These are phyloP conservation scores for Stephanodiscus minutulus DNA, from an alignment of 108 stramenopile genomes.

Conservation along the genomic window DNA sequence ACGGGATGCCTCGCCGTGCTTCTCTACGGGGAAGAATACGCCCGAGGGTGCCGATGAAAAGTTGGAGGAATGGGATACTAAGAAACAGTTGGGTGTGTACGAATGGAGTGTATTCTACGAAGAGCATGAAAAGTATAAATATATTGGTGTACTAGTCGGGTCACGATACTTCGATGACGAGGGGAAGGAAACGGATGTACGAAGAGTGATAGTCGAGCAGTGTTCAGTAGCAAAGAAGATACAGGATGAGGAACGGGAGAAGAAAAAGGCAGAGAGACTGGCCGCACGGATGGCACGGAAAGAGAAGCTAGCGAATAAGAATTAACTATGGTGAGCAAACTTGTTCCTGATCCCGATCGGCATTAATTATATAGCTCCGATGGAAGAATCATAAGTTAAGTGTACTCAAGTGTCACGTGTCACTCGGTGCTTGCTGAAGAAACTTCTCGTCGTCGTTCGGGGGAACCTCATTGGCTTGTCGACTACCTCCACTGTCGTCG, in stretches of 20 bases:
- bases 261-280: constrained; percentile 26
- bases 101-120: constrained; percentile 64
- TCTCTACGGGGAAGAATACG: constrained; percentile 71
- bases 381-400: too few species aligned
- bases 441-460: too few species aligned
- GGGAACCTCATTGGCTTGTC: too few species aligned
- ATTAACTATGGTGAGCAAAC: not conserved
- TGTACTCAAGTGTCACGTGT: too few species aligned
- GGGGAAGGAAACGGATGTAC: constrained; percentile 49
- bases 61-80: constrained; percentile 48
- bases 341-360: too few species aligned
- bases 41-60: constrained; percentile 59
- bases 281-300: constrained; percentile 9
- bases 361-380: too few species aligned
- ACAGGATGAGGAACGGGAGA: constrained; percentile 28
- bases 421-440: too few species aligned
- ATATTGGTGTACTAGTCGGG: constrained; percentile 57
- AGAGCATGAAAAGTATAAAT: constrained; percentile 59
- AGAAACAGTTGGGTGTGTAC: constrained; percentile 37
- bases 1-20: constrained; percentile 52
- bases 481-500: too few species aligned
- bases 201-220: constrained; percentile 28
- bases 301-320: too few species aligned
- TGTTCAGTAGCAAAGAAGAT: constrained; percentile 27
- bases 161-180: constrained; percentile 56